Conservation (phyloP, 2,329 filamentous ascomycete species). For the Beauveria scarabaeidicola region DNA sequence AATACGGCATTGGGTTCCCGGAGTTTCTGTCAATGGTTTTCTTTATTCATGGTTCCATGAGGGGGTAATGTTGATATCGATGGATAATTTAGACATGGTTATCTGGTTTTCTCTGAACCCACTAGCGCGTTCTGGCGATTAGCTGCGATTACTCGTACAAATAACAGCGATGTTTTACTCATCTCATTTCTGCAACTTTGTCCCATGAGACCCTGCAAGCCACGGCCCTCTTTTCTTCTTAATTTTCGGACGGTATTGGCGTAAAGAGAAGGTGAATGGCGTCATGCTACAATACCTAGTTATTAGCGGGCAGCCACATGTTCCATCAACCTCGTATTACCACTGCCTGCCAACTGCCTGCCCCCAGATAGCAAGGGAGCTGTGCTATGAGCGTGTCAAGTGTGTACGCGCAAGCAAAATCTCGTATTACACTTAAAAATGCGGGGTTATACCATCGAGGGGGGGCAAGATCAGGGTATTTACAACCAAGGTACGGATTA, state of each 20-base stretch:
- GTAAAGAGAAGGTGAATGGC: background rate
- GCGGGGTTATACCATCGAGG: background rate
- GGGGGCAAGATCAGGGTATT: background rate
- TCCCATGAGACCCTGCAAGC: background rate
- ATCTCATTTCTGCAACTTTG: background rate
- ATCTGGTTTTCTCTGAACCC: background rate
- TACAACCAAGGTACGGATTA: too few species aligned
- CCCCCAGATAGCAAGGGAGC: background rate
- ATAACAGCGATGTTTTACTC: background rate
- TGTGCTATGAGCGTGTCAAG: too few species aligned
- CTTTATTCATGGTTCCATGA: background rate
- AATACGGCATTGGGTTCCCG: slow-evolving; percentile 7
- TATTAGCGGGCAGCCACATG: background rate
- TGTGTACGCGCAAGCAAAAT: background rate
- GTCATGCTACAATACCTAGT: background rate
- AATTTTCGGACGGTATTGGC: background rate
- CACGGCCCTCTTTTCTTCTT: background rate
- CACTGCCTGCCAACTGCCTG: background rate
- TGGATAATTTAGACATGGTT: slow-evolving; percentile 10
- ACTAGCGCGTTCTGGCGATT: background rate
- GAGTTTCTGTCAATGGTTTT: slow-evolving; percentile 3
- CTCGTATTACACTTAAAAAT: slow-evolving; percentile 1
- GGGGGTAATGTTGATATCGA: slow-evolving; percentile 2
- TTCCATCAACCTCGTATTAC: background rate
- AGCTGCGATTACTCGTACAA: background rate